Base-by-base conservation (phyloP, 2,329 filamentous ascomycete species). In the Alternaria arborescens region DNA sequence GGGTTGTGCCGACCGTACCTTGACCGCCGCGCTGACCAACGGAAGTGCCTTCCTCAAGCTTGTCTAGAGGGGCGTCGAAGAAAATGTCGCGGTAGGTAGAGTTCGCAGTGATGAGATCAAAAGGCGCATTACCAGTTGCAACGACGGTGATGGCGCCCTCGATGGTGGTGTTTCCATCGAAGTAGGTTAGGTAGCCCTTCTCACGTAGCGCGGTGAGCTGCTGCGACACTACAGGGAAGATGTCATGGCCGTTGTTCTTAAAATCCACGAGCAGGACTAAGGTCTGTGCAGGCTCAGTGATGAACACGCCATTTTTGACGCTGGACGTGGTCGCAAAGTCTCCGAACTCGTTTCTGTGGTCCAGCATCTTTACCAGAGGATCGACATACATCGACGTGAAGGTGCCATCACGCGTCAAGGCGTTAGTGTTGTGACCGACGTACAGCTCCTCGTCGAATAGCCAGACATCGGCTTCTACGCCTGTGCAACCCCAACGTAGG, bases 391-490 rank as follows among this genome's bases (percentile, higher is more conserved):
- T 78, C 40, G 69, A 81, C 8, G 75, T 77, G 51, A 88, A 79
- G 4, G 85, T 87, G 11, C 81, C 77, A 44, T 80, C 77, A 5
- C 72, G 72, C 0, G 80, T 82, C 4, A 87, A 76, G 5, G 82
- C 77, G 3, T 80, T 78, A 1, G 78, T 81, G 24, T 78, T 83
- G 72, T 87, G 85, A 24, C 85, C 85, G 46, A 87, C 84, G 60
- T 81, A 85, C 28, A 87, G 78, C n/a, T 86, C 83, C 4, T 83
- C 68, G n/a, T 76, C 71, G 56, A 84, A 82, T 8, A 84, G 78
- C 84, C 85, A 87, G 32, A 87, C 82, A 61, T 87, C 85, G 3
- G 85, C 85, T 76, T 87, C 85, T 18, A 87, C 83, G 32, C 85
- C 80, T 12, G 82, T 81, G 69, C 85, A 87, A 43, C 85, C 85